Conservation (phyloP, 2,329 filamentous ascomycete genomes). For the Xylariomycetidae sp. region DNA sequence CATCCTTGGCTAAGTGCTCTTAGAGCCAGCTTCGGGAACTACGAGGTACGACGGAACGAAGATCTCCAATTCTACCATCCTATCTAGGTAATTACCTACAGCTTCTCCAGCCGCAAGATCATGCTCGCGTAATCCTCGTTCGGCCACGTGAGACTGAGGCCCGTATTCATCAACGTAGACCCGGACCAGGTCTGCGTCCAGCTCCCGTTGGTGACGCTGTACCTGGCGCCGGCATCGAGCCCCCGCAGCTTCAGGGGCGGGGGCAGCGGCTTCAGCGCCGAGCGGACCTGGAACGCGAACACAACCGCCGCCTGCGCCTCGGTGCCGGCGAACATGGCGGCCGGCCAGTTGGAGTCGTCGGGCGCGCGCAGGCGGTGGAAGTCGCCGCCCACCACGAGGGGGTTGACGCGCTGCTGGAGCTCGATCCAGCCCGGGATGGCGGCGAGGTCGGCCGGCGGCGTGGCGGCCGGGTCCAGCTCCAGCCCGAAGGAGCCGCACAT, state of each 20-base stretch:
- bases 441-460: slow-evolving; percentile 43
- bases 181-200: slow-evolving; percentile 46
- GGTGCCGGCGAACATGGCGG: slow-evolving; percentile 50
- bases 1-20: too few species aligned
- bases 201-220: slow-evolving; percentile 40
- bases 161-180: slow-evolving; percentile 56
- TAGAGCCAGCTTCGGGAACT: too few species aligned
- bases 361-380: slow-evolving; percentile 55
- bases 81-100: slow-evolving; percentile 1
- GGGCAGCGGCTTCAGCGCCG: slow-evolving; percentile 44
- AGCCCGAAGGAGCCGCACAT: slow-evolving; percentile 64
- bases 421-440: slow-evolving; percentile 48
- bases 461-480: slow-evolving; percentile 51
- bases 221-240: slow-evolving; percentile 46
- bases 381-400: slow-evolving; percentile 51
- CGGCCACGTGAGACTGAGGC: slow-evolving; percentile 44
- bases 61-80: too few species aligned
- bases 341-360: slow-evolving; percentile 55
- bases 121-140: slow-evolving; percentile 50
- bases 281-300: slow-evolving; percentile 55
- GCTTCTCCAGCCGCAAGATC: slow-evolving; percentile 48
- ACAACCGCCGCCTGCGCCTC: slow-evolving; percentile 45
- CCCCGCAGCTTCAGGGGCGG: slow-evolving; percentile 51
- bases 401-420: slow-evolving; percentile 50
- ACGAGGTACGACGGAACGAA: too few species aligned